Evolutionary conservation across 306 rosid species (phyloP), one percentile per base, ranked within the genome.

Genomic region (Ochetophila trinervis): DNA sequence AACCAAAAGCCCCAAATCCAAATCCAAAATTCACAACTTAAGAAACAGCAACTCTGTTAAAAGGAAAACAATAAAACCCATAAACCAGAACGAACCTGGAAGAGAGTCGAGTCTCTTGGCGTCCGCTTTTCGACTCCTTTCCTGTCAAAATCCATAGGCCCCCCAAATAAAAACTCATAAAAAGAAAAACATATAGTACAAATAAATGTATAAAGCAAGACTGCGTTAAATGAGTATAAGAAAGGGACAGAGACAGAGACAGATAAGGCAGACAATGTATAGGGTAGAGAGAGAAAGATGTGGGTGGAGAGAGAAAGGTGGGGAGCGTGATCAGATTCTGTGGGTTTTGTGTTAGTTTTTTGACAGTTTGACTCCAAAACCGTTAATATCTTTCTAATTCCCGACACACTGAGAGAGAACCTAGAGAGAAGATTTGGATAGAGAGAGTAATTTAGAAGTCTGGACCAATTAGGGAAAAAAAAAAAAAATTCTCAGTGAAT

Each of bases 241-340:
- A 86, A 80, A 80, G 70, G 66, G 78, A 84, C 63, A 73, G 83
- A 83, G 83, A 83, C 82, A 80, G 73, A 76, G 83, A 83, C 86
- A 83, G 82, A 82, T 77, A 78, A 65, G 78, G 72, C 73, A 80
- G 84, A 83, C 80, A 86, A 70, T 63, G 60, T 60, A 21, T 27
- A 15, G 15, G 69, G 69, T 70, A 69, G 66, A 83, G 70, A 70
- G 53, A 57, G 60, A n/a, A 51, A 53, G 76, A 34, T 65, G 60
- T 47, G 68, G 65, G 70, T 74, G 69, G 84, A 79, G 77, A 82
- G 80, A 85, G 76, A 73, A 44, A 72, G 76, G 76, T 76, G 79
- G 80, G 82, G 84, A 71, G 80, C 76, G 82, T 82, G 75, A 83
- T 79, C 91, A 86, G 86, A 86, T 76, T 90, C 84, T 79, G 77